Base-by-base conservation (phyloP, 1,139 yeast species). In the Meyerozyma athensensis region DNA sequence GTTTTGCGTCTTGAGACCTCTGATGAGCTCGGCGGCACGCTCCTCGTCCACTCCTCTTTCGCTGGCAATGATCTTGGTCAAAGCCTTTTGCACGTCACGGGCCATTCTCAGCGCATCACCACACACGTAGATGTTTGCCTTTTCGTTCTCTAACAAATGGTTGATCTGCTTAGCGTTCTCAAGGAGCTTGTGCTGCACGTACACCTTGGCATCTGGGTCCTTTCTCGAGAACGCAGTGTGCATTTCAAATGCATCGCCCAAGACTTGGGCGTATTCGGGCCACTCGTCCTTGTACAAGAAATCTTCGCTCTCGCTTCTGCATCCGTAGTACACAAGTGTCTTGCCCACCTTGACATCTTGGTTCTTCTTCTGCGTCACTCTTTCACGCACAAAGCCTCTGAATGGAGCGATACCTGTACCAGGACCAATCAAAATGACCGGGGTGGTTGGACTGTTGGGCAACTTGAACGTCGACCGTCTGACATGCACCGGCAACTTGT, bases 371-470 rank as follows among this genome's bases (percentile, higher is more conserved):
- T 60, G 58, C 16, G 65, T 58, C 13, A 61, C 83, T 53, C 94
- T 81, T 61, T 89, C 97, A 61, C 95, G 81, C 31, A 92, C 63
- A 49, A 92, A 89, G 2, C 95, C 97, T 63, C 97, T 82, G 68
- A 92, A 84, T 43, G 98, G 98, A 8, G 98, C 97, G 40, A 92
- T 92, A 58, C 98, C 98, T 6, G 98, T 92, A 47, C 98, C 98
- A 35, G 98, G 97, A 26, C 98, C 98, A 56, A 92, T 75, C 83
- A 90, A 79, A 50, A 92, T 86, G 24, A 92, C 75, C 7, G 98
- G 97, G 34, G 83, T 79, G 12, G 77, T 61, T 21, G 95, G 82
- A 56, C 86, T 86, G 12, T 89, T 72, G n/a, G 98, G 98, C 46
- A 92, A 73, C 68, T 87, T 90, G 69, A 92, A 92, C 40, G 94